Conservation (phyloP, 345 rosid species). For the Hibiscus syriacus region DNA sequence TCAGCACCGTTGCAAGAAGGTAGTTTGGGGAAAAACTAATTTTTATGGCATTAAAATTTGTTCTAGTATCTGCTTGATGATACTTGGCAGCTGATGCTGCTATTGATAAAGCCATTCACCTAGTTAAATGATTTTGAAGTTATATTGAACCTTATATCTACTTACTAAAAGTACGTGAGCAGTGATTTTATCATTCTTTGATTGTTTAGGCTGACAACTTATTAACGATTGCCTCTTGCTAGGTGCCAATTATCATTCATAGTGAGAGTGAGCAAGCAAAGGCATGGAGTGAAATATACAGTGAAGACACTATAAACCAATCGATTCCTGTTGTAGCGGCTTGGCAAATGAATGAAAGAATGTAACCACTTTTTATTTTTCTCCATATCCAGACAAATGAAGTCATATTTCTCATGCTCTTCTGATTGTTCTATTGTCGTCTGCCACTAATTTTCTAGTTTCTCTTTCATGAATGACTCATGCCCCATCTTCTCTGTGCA, state of each 20-base stretch:
- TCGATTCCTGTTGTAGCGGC: constrained; percentile 81
- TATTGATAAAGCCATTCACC: background rate
- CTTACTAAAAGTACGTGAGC: background rate
- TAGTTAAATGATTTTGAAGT: background rate
- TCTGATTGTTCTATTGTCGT: background rate
- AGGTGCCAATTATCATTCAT: constrained; percentile 89
- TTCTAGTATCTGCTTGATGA: background rate
- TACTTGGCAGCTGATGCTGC: background rate
- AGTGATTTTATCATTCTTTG: background rate
- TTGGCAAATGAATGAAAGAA: constrained; percentile 98
- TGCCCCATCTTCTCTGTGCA: constrained; percentile 16
- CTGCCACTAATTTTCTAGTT: background rate
- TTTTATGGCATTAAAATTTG: background rate
- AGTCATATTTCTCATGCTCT: background rate
- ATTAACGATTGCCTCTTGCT: constrained; percentile 9
- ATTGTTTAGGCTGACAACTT: background rate
- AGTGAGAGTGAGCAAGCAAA: constrained; percentile 71
- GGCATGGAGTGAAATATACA: constrained; percentile 79
- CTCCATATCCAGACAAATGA: background rate
- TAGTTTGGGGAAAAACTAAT: background rate
- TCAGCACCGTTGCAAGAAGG: constrained; percentile 75
- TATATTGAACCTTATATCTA: background rate
- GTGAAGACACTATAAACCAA: constrained; percentile 79
- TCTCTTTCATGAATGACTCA: background rate
- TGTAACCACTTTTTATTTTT: constrained; percentile 36